Evolutionary conservation across 148 eudicot species (phyloP).

Genomic region (Chenopodium formosanum): DNA sequence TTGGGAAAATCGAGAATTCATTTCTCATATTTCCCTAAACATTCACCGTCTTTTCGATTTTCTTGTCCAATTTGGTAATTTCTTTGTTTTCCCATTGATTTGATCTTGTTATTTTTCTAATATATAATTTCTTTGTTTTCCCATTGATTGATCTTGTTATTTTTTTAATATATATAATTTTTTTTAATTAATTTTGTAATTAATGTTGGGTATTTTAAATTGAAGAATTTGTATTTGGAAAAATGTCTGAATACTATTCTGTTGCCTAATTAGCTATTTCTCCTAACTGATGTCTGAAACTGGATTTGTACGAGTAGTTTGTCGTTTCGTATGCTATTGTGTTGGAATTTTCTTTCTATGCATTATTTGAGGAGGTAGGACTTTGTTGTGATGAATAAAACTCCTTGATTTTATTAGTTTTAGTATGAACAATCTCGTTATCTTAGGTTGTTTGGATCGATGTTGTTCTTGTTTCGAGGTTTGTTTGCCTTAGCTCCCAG

Average conservation of each 20-base stretch:
- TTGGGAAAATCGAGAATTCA: slow-evolving; percentile 98
- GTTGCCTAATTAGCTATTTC: neutral
- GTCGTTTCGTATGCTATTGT: neutral
- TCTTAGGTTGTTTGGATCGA: neutral
- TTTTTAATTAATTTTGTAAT: too few relatives aligned
- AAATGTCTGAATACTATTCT: neutral
- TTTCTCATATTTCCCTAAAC: slow-evolving; percentile 88
- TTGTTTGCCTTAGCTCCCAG: neutral
- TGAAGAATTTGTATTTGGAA: neutral
- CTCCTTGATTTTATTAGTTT: neutral
- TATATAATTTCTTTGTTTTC: too few relatives aligned
- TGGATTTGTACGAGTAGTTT: neutral
- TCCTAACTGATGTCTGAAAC: too few relatives aligned
- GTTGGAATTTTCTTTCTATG: neutral
- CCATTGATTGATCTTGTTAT: too few relatives aligned
- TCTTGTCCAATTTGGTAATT: slow-evolving; percentile 86
- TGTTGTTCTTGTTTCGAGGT: neutral
- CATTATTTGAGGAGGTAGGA: neutral
- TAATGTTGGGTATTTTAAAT: neutral
- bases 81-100: neutral
- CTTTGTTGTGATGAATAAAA: neutral
- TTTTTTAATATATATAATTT: too few relatives aligned
- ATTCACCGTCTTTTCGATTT: slow-evolving; percentile 91
- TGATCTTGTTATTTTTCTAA: neutral
- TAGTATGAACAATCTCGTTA: neutral